Evolutionary conservation across 1,139 yeast genomes (phyloP).

Genomic region (Saccharomyces hybrid): DNA sequence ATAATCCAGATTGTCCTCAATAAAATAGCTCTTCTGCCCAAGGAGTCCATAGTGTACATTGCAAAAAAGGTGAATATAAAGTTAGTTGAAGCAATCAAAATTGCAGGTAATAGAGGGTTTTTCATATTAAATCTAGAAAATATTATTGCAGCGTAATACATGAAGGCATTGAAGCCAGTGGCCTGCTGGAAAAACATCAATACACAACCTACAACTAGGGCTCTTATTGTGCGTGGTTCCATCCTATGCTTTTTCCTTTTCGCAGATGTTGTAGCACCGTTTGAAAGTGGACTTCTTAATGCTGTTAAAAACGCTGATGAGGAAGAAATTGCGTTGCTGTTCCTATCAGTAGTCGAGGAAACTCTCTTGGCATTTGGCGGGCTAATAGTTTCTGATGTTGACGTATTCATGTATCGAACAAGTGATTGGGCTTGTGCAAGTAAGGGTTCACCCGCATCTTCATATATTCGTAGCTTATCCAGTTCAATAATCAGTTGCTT

Average conservation of each 20-base stretch:
- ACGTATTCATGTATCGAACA: neutral
- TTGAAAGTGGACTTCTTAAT: neutral
- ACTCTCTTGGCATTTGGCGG: neutral
- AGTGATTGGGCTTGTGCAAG: neutral
- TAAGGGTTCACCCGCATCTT: conserved; percentile 1
- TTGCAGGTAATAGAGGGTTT: conserved; percentile 57
- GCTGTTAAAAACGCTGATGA: neutral
- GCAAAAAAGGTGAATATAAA: conserved; percentile 60
- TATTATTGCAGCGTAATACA: conserved; percentile 66
- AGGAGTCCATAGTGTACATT: conserved; percentile 45
- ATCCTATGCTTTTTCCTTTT: conserved; percentile 13
- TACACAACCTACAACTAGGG: conserved; percentile 59
- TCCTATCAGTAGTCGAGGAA: neutral
- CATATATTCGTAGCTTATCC: neutral
- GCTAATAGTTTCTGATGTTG: neutral
- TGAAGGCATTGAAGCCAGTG: conserved; percentile 68
- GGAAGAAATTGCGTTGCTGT: neutral
- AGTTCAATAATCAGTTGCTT: conserved; percentile 27
- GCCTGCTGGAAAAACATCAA: conserved; percentile 68
- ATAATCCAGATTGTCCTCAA: conserved; percentile 43
- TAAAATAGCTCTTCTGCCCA: conserved; percentile 57
- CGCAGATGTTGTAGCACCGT: neutral
- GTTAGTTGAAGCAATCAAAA: conserved; percentile 58
- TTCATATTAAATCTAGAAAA: conserved; percentile 52
- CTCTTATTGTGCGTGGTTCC: conserved; percentile 43